A percentile compares a stretch with the other conserved stretches of the same genome.
phyloP scores from a whole-genome alignment of 2,329 filamentous ascomycete genomes.

The Aureobasidium lini region DNA sequence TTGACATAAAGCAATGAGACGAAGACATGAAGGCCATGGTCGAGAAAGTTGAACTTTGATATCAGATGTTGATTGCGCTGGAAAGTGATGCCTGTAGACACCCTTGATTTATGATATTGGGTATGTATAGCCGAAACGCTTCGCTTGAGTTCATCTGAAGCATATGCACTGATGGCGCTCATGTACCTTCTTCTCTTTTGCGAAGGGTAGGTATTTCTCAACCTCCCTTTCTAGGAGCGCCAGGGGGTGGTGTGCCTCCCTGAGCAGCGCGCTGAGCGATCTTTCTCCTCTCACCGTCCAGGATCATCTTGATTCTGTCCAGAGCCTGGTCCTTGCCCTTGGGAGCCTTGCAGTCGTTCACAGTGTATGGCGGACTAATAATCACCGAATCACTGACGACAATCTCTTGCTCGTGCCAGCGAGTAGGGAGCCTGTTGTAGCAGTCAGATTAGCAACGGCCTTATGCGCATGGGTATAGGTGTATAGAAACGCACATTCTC shows the following conservation, averaged over 20 bases:
- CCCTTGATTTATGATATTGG: no score
- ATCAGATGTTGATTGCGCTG: no score
- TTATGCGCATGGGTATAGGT: neutral
- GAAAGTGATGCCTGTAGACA: no score
- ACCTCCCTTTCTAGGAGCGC: constrained; percentile 10
- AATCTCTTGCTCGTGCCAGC: constrained; percentile 53
- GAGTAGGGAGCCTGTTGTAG: constrained; percentile 40
- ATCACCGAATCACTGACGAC: constrained; percentile 54
- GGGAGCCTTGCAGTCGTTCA: constrained; percentile 45
- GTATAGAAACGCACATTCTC: constrained; percentile 39
- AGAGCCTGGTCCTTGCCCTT: constrained; percentile 36
- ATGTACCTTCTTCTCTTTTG: neutral
- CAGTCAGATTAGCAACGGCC: neutral
- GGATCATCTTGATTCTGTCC: constrained; percentile 37
- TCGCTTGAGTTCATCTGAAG: no score
- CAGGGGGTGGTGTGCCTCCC: neutral
- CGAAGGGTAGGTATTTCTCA: neutral
- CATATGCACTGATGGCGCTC: neutral
- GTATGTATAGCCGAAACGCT: no score
- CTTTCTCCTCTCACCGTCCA: constrained; percentile 41
- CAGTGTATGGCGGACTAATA: constrained; percentile 50
- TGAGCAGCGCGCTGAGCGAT: constrained; percentile 18
- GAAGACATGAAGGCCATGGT: no score
- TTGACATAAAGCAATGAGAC: no score
- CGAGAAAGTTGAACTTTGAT: no score